These are phyloP conservation scores for Leptosphaerulina australis DNA, from an alignment of 2,329 filamentous ascomycete genomes.

Conservation along the genomic window DNA sequence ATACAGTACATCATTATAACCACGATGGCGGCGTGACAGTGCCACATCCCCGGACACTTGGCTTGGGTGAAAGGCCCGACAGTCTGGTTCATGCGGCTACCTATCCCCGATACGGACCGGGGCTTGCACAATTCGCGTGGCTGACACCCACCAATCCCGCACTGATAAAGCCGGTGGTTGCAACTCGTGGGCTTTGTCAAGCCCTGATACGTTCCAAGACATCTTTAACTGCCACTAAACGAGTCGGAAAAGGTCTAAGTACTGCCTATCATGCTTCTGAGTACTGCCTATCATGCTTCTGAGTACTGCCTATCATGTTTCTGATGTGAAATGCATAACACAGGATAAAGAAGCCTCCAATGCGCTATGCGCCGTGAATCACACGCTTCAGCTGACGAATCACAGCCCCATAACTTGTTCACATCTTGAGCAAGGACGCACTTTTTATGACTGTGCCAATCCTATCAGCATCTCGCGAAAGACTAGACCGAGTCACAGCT, in stretches of 20 bases:
- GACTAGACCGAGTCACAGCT: slow-evolving; percentile 28
- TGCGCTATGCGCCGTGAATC: slow-evolving; percentile 23
- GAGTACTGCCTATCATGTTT: too few species aligned
- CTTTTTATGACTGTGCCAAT: neutral
- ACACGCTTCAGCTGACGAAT: slow-evolving; percentile 20
- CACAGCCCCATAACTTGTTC: slow-evolving; percentile 27
- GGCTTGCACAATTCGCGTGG: slow-evolving; percentile 44
- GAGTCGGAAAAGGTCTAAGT: neutral
- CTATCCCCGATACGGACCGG: slow-evolving; percentile 29
- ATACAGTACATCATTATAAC: slow-evolving; percentile 35
- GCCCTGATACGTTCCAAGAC: slow-evolving; percentile 9
- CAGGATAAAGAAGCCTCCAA: neutral
- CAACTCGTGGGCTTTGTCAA: slow-evolving; percentile 16
- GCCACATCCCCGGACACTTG: slow-evolving; percentile 46
- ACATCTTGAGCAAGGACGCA: slow-evolving; percentile 2
- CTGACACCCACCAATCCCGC: slow-evolving; percentile 22
- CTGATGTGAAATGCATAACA: too few species aligned
- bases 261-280: slow-evolving; percentile 6
- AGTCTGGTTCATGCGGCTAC: slow-evolving; percentile 38
- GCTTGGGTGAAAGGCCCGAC: slow-evolving; percentile 36
- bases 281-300: too few species aligned
- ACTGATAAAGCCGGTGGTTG: slow-evolving; percentile 32
- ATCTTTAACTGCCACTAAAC: neutral
- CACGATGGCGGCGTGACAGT: slow-evolving; percentile 44
- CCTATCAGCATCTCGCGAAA: slow-evolving; percentile 13